Conservation (phyloP, 208 protist species). For the Trypanosoma rangeli region DNA sequence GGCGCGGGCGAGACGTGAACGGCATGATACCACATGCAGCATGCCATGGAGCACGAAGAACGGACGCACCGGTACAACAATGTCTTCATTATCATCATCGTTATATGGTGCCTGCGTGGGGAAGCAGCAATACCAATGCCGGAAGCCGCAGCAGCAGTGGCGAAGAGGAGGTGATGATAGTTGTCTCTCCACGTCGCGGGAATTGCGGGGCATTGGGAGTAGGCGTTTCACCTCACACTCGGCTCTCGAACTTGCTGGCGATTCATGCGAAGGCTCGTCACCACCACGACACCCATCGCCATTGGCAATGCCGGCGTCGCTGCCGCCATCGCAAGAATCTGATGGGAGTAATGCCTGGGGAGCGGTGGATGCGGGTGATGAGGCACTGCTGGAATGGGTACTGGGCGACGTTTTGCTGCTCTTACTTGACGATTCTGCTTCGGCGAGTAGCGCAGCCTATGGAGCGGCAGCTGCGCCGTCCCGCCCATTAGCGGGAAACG, state of each 20-base stretch:
- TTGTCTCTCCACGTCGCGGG: background rate
- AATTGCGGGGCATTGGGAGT: background rate
- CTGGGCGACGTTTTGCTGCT: constrained; percentile 10
- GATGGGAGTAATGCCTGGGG: background rate
- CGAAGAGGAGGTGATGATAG: background rate
- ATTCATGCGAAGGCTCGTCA: background rate
- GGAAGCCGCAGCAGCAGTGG: background rate
- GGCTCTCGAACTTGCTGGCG: background rate
- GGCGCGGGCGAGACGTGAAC: background rate
- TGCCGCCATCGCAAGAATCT: background rate
- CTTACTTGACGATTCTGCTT: background rate
- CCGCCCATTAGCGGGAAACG: background rate
- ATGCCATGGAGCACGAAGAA: background rate
- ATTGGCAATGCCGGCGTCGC: background rate
- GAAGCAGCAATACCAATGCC: background rate
- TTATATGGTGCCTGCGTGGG: background rate
- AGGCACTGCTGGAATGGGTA: background rate
- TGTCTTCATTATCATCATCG: background rate
- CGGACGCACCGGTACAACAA: background rate
- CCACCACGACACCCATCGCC: background rate
- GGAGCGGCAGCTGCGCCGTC: background rate
- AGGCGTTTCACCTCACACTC: background rate
- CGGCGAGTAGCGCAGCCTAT: background rate
- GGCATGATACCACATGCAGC: background rate
- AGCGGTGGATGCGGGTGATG: background rate